These are phyloP conservation scores for Solanum megistacrolobum DNA, from an alignment of 257 asterid species.

Conservation along the genomic window DNA sequence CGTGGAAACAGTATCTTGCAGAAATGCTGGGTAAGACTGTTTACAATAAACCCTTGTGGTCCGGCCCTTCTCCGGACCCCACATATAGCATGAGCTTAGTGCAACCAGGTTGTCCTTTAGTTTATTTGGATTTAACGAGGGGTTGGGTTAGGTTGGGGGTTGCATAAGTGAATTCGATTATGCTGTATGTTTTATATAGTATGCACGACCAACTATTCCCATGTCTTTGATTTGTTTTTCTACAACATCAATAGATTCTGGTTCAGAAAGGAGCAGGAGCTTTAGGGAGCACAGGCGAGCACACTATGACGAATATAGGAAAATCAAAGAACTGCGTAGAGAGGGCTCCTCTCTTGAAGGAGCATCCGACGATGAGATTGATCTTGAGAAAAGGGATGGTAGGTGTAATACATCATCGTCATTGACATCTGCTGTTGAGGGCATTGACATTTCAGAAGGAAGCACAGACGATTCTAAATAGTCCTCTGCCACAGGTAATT, in stretches of 20 bases:
- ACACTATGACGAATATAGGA: constrained; percentile 79
- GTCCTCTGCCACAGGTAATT: constrained; percentile 19
- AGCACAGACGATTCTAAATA: neutral
- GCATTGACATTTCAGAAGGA: constrained; percentile 30
- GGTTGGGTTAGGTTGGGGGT: neutral
- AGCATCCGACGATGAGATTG: constrained; percentile 44
- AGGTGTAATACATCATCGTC: constrained; percentile 26
- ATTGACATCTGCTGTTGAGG: constrained; percentile 48
- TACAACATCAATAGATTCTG: constrained; percentile 16
- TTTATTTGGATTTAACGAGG: neutral
- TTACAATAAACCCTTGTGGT: neutral
- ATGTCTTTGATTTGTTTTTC: neutral
- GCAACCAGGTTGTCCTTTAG: neutral
- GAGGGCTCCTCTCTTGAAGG: constrained; percentile 39
- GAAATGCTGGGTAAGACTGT: neutral
- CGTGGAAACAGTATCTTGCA: neutral
- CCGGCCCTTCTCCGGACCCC: neutral
- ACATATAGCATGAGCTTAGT: neutral
- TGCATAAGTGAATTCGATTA: neutral
- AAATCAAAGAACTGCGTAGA: constrained; percentile 52
- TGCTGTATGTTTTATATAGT: neutral
- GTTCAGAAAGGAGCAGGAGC: constrained; percentile 45
- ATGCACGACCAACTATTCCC: neutral
- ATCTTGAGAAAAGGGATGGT: constrained; percentile 2
- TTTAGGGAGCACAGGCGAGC: constrained; percentile 77